phyloP scores from a whole-genome alignment of 2,329 filamentous ascomycete genomes.

The Colletotrichum eremochloae region DNA sequence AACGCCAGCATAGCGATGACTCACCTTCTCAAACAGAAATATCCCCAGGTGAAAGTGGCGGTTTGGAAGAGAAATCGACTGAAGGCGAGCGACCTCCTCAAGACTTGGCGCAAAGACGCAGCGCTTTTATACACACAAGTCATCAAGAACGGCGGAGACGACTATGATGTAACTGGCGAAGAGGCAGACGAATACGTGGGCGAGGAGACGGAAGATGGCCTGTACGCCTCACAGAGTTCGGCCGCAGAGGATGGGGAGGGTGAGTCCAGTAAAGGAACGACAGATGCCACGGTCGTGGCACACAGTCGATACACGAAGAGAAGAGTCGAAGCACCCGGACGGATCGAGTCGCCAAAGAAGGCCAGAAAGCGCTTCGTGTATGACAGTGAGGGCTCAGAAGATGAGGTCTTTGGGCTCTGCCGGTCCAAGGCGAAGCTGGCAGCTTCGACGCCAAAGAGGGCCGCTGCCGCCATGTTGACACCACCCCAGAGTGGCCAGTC shows the following conservation, averaged over 20 bases:
- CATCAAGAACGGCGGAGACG: not conserved
- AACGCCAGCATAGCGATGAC: constrained; percentile 2
- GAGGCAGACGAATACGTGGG: not conserved
- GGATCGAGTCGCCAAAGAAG: constrained; percentile 9
- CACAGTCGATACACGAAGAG: constrained; percentile 9
- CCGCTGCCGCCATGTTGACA: not conserved
- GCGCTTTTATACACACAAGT: constrained; percentile 17
- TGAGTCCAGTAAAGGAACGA: not conserved
- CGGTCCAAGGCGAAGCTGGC: not conserved
- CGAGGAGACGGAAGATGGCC: not conserved
- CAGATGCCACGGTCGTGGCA: not conserved
- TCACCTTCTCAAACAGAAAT: not conserved
- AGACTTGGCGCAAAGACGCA: constrained; percentile 28
- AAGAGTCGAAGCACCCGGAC: not conserved
- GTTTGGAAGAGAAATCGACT: constrained; percentile 3
- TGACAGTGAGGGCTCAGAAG: not conserved
- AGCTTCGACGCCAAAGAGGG: not conserved
- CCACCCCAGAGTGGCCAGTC: not conserved
- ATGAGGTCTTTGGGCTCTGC: not conserved
- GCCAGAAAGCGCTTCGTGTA: not conserved
- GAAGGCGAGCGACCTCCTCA: constrained; percentile 15
- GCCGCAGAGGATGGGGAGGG: not conserved
- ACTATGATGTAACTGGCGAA: not conserved
- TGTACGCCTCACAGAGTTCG: not conserved
- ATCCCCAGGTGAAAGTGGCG: constrained; percentile 2